These are phyloP conservation scores for Paraleonurus japonicus DNA, from an alignment of 257 asterid genomes.

Conservation along the genomic window DNA sequence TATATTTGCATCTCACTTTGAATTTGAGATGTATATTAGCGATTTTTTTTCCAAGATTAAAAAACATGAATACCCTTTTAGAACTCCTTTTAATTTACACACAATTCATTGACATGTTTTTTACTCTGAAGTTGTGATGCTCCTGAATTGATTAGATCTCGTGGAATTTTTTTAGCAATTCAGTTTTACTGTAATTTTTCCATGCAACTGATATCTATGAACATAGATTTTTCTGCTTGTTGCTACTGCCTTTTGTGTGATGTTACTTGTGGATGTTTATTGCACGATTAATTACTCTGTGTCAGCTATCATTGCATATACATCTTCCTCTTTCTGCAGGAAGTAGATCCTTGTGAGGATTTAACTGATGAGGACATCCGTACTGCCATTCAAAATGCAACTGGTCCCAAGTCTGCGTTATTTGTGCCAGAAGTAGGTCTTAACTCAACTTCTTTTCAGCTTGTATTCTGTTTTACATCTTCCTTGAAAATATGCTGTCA, in stretches of 20 bases:
- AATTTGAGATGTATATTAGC: neutral
- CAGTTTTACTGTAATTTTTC: neutral
- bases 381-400: slow-evolving; percentile 93
- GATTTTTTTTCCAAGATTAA: neutral
- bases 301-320: slow-evolving; percentile 1
- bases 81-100: neutral
- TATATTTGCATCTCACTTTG: neutral
- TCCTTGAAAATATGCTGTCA: neutral
- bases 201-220: neutral
- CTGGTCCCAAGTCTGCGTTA: slow-evolving; percentile 84
- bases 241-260: neutral
- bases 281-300: neutral
- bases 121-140: neutral
- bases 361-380: slow-evolving; percentile 97
- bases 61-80: neutral
- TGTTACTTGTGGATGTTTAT: slow-evolving; percentile 12
- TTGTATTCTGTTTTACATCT: slow-evolving; percentile 3
- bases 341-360: slow-evolving; percentile 94
- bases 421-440: slow-evolving; percentile 89
- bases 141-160: neutral
- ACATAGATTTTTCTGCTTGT: neutral
- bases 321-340: slow-evolving; percentile 48
- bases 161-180: neutral
- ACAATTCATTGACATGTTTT: neutral
- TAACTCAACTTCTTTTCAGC: neutral